Evolutionary conservation across 225 moss, liverwort and hornwort genomes (phyloP), one percentile per base, ranked within the genome.

Genomic region (Rhytidiadelphus loreus): DNA sequence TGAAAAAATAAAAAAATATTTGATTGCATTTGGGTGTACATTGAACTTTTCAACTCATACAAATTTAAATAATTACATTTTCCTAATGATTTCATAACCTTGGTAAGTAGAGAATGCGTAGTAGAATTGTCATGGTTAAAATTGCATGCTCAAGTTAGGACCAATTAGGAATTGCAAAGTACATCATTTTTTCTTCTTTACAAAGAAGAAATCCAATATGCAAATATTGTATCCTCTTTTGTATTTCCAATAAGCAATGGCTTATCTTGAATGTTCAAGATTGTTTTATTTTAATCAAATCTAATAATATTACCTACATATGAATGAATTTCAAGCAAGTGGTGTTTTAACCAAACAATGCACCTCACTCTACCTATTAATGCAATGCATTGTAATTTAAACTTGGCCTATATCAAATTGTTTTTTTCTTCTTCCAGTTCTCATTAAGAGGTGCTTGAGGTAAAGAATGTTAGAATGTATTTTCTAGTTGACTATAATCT

Each of bases 241-340:
- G 7, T n/a, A 21, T 68, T n/a, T 66, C 7, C 12, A 2, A 22
- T 68, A n/a, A 68, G n/a, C 23, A 68, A 22, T n/a, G 68, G 7
- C 22, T 4, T n/a, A 22, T 6, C 4, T 68, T n/a, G 4, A 63
- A n/a, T n/a, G n/a, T n/a, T 4, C 7, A n/a, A 1, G 2, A 68
- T 68, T 68, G 0, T 68, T 37, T n/a, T 22, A 22, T n/a, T 21
- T 37, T n/a, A n/a, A 11, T n/a, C n/a, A n/a, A n/a, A n/a, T n/a
- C 0, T n/a, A n/a, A n/a, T 12, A 68, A 68, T n/a, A n/a, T n/a
- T 23, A 12, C 11, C 12, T n/a, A 23, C 6, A 68, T 13, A 3
- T 7, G 23, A 23, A 68, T 68, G 68, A 68, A n/a, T 68, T 68
- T 68, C 23, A 64, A 35, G 33, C 5, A 68, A 68, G n/a, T 68